phyloP scores from a whole-genome alignment of 2,329 filamentous ascomycete genomes.

The Trichoderma hamatum region DNA sequence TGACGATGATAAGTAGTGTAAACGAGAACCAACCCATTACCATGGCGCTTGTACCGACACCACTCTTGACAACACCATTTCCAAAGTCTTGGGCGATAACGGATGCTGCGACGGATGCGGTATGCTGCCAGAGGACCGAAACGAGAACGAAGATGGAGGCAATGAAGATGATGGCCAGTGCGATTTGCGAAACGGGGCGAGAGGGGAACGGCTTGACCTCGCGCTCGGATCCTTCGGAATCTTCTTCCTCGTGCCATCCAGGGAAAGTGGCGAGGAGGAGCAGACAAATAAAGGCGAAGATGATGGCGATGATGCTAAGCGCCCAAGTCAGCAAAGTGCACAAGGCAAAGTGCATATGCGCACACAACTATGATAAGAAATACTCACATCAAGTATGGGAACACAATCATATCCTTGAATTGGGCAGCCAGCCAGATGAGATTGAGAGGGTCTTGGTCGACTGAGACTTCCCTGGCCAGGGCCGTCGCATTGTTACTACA shows the following conservation, averaged over 20 bases:
- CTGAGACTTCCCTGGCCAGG: constrained; percentile 82
- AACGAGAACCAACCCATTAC: constrained; percentile 98
- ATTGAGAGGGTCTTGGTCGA: constrained; percentile 95
- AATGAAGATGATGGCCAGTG: constrained; percentile 88
- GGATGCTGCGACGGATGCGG: constrained; percentile 91
- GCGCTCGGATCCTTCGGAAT: constrained; percentile 77
- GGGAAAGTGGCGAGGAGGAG: constrained; percentile 95
- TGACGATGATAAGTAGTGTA: constrained; percentile 88
- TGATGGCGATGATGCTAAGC: constrained; percentile 87
- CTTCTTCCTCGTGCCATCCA: constrained; percentile 92
- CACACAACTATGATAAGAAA: neutral
- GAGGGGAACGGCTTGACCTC: constrained; percentile 95
- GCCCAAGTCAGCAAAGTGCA: neutral
- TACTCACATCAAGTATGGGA: constrained; percentile 92
- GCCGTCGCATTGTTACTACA: constrained; percentile 97
- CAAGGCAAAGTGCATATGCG: neutral
- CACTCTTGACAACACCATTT: constrained; percentile 83
- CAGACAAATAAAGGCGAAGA: constrained; percentile 95
- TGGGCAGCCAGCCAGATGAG: constrained; percentile 95
- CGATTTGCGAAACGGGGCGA: constrained; percentile 87
- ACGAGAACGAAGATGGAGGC: constrained; percentile 71
- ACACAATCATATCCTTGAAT: constrained; percentile 98
- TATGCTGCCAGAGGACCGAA: constrained; percentile 88
- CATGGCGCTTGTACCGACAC: constrained; percentile 94
- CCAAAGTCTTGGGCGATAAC: constrained; percentile 91